Base-by-base conservation (phyloP, 225 moss, liverwort and hornwort species). In the Marchantia paleacea region DNA sequence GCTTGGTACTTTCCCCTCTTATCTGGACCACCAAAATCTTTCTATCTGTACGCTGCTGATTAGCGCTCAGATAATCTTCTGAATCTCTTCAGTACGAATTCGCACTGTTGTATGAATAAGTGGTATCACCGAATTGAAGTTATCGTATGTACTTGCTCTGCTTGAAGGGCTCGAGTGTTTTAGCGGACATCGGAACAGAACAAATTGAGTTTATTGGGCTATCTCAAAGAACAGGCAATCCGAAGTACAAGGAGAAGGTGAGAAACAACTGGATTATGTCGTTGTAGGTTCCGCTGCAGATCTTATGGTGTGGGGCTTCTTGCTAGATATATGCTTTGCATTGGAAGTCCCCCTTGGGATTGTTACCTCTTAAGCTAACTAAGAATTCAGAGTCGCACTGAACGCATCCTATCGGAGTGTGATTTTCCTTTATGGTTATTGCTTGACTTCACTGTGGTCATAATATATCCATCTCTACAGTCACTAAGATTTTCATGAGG, bases 211-310 rank as follows among this genome's bases (percentile, higher is more conserved):
- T 95, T 55, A 92, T 99, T 81, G 91, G 87, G 48, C 89, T 99
- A 78, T 92, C 99, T 72, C 93, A 95, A 71, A 91, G 99, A 81
- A 95, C 95, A 55, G 92, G 92, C 65, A 82, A 90, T 39, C 86
- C 94, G 22, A 95, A 99, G 82, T 99, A 95, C 86, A 92, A 88
- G 80, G 91, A 99, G 78, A 99, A 91, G 94, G 97, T 95, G n/a
- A 51, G 8, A 61, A 52, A 24, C 75, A 39, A 57, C 7, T 25
- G 5, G 8, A 10, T n/a, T 10, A 50, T 19, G 0, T 55, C 55
- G 16, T 12, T 2, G 4, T 55, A 47, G 48, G 47, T 70, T 69
- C 19, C 20, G 19, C 49, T 70, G 48, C 47, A 49, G 16, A 19
- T 70, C 18, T 19, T 47, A 9, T 18, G 6, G 49, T 49, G 70